Conservation (phyloP, 176 grass and related monocot genomes). For the Oryza rufipogon region DNA sequence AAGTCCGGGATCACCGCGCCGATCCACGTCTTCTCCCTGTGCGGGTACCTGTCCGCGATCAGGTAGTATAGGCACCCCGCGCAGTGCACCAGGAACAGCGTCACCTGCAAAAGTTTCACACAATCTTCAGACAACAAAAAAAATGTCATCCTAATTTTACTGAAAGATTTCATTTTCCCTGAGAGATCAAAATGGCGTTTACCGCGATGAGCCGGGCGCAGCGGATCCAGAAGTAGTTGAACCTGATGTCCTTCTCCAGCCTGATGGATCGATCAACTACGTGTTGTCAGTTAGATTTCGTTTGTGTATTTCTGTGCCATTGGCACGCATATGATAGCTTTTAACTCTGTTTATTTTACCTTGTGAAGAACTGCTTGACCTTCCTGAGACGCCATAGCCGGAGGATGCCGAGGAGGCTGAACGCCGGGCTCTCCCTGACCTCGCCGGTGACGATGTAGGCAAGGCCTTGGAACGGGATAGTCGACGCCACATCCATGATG, state of each 20-base stretch:
- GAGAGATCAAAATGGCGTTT: not conserved
- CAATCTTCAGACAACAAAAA: too few relatives aligned
- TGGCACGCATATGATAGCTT: not conserved
- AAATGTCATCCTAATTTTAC: too few relatives aligned
- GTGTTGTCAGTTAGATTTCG: slow-evolving; percentile 1
- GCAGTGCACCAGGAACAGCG: slow-evolving; percentile 89
- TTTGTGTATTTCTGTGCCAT: too few relatives aligned
- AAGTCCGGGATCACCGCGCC: slow-evolving; percentile 86
- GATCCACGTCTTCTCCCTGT: slow-evolving; percentile 89
- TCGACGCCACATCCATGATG: slow-evolving; percentile 94
- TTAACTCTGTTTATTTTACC: slow-evolving; percentile 35
- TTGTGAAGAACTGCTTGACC: slow-evolving; percentile 95
- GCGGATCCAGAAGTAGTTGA: slow-evolving; percentile 98
- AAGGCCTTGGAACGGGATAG: slow-evolving; percentile 78
- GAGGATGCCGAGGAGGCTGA: slow-evolving; percentile 71
- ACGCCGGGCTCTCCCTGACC: slow-evolving; percentile 54
- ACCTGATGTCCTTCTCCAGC: slow-evolving; percentile 96
- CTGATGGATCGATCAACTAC: slow-evolving; percentile 29
- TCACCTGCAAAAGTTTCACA: slow-evolving; percentile 50
- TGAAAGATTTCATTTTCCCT: too few relatives aligned
- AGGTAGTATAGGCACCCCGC: slow-evolving; percentile 89
- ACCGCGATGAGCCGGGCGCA: slow-evolving; percentile 66
- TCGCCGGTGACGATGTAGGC: slow-evolving; percentile 74
- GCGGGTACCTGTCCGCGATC: slow-evolving; percentile 79
- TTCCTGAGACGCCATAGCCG: slow-evolving; percentile 91